Base-by-base conservation (phyloP, 176 grass and related monocot genomes). In the Rhynchospora pubera region DNA sequence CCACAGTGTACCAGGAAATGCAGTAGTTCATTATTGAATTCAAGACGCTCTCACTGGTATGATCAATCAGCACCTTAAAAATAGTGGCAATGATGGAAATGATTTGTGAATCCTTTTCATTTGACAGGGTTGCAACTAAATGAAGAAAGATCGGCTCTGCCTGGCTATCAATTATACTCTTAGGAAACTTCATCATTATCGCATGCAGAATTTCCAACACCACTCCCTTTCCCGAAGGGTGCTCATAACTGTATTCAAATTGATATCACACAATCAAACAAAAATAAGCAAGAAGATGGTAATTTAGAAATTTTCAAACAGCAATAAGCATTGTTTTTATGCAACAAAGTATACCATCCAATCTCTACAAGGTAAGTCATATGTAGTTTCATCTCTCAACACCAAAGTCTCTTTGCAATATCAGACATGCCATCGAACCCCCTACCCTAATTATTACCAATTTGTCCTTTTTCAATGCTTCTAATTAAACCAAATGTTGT, bases 161-260 rank as follows among this genome's bases (percentile, higher is more conserved):
- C 85, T 94, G 92, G 50, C 83, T 90, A 87, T 98, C 90, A 85
- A 98, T 52, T 60, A 98, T 82, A 77, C 92, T 93, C 85, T 92
- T 87, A 0, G 95, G 95, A 91, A 94, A 98, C 87, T 93, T 98
- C 9, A 83, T 88, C 77, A 98, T 87, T 81, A 98, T 88, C 63
- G 89, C 88, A 57, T 98, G 89, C 80, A 98, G 73, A 87, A 94
- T 98, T 86, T 98, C 90, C 73, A 98, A 87, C 46, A 98, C 95
- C 18, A 90, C 90, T 93, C 94, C 95, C 88, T 90, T 91, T 74
- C 95, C 95, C 34, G 90, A 94, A 44, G 88, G 74, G 87, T 94
- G 92, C 84, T 94, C 92, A 47, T 98, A 98, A 32, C 95, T 98
- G 87, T 77, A 91, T 83, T 66, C 55, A 57, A 14, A 67, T 77